Conservation (phyloP, 441 rosid species). For the Geranium incanum region DNA sequence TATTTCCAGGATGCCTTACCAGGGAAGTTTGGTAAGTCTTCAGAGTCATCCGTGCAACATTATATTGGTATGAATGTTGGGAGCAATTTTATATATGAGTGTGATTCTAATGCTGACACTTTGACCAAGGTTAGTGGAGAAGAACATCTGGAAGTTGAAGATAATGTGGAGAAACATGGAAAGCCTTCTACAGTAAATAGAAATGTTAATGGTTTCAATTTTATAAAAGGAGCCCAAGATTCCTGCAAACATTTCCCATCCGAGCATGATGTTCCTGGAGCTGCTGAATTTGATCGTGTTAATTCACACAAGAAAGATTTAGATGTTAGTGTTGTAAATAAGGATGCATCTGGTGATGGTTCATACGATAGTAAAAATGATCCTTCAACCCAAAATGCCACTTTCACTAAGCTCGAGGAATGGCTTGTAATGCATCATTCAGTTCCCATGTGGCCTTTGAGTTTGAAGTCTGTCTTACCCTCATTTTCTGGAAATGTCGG, state of each 20-base stretch:
- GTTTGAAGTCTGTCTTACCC: slow-evolving; percentile 25
- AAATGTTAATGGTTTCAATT: slow-evolving; percentile 31
- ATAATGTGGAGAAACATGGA: slow-evolving; percentile 27
- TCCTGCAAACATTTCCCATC: slow-evolving; percentile 29
- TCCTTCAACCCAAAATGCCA: slow-evolving; percentile 25
- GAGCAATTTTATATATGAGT: slow-evolving; percentile 32
- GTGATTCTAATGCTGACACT: slow-evolving; percentile 25
- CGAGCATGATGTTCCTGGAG: slow-evolving; percentile 22
- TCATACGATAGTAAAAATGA: slow-evolving; percentile 31
- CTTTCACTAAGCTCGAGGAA: slow-evolving; percentile 33
- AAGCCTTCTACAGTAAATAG: slow-evolving; percentile 17
- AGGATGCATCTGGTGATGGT: slow-evolving; percentile 22
- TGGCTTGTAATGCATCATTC: slow-evolving; percentile 31
- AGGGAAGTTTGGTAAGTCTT: slow-evolving; percentile 35
- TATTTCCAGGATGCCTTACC: slow-evolving; percentile 53
- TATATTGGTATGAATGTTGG: slow-evolving; percentile 38
- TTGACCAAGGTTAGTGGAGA: slow-evolving; percentile 22
- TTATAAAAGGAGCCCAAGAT: slow-evolving; percentile 32
- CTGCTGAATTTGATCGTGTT: slow-evolving; percentile 26
- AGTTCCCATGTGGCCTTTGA: slow-evolving; percentile 29
- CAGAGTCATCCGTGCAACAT: slow-evolving; percentile 28
- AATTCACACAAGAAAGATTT: slow-evolving; percentile 26
- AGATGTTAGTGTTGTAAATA: slow-evolving; percentile 26
- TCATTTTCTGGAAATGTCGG: slow-evolving; percentile 35
- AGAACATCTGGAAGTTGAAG: slow-evolving; percentile 27